phyloP scores from a whole-genome alignment of 192 early-diverging fungal genomes.

The Phycomyces blakesleeanus region DNA sequence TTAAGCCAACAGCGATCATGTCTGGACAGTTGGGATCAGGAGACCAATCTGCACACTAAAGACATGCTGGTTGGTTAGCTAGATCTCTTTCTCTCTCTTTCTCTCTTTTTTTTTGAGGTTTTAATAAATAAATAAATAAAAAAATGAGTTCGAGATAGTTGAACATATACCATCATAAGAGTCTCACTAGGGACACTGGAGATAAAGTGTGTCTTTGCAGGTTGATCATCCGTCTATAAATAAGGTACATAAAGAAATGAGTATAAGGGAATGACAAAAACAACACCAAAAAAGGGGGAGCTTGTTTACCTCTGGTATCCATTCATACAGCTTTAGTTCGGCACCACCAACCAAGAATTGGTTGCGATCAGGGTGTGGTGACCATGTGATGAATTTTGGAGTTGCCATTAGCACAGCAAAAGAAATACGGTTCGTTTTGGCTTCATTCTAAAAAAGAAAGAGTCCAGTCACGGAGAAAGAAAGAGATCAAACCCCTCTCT shows the following conservation, averaged over 20 bases:
- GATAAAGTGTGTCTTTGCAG: conserved; percentile 15
- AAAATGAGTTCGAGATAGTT: background rate
- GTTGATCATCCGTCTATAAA: conserved; percentile 15
- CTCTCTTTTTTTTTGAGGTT: too few species aligned
- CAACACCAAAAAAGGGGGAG: background rate
- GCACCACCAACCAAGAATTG: background rate
- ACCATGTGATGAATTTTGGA: conserved; percentile 1
- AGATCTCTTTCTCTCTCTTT: too few species aligned
- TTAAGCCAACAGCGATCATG: conserved; percentile 56
- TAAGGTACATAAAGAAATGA: background rate
- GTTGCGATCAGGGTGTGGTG: background rate
- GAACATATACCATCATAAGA: conserved; percentile 28
- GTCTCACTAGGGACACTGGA: conserved; percentile 28
- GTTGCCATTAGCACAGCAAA: background rate
- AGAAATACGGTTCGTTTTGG: background rate
- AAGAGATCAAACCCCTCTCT: too few species aligned
- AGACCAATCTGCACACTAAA: conserved; percentile 67
- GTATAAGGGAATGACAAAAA: background rate
- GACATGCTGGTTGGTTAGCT: background rate
- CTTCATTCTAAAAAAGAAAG: too few species aligned
- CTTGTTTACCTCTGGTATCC: background rate
- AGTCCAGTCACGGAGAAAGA: too few species aligned
- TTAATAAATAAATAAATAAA: too few species aligned
- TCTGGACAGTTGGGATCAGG: conserved; percentile 54
- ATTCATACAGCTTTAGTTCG: background rate